Base-by-base conservation (phyloP, 768 basidiomycete genomes). In the Rhodotorula kratochvilovae region DNA sequence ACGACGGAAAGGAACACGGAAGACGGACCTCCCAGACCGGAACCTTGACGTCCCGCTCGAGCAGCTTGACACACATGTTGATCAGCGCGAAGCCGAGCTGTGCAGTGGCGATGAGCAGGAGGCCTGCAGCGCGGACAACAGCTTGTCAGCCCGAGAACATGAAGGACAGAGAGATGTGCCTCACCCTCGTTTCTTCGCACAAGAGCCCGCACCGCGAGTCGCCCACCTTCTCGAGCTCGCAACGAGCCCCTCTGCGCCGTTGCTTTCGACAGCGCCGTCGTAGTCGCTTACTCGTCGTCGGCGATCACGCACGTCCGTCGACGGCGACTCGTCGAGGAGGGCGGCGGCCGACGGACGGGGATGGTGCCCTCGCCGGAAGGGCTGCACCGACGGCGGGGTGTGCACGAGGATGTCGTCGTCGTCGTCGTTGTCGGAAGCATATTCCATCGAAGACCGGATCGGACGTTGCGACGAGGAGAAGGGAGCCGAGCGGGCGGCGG, bases 11-110 rank as follows among this genome's bases (percentile, higher is more conserved):
- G 25, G 23, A 19, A 29, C 15, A 36, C 15, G 29, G 42, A 13
- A 23, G n/a, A n/a, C 57, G 42, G 29, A n/a, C 42, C 58, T 42
- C 55, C 63, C 62, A 63, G 8, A 64, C 63, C 0, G 70, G 70
- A 7, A 71, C 50, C 0, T 25, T 2, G 17, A 57, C 61, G 2
- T 46, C 53, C 2, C 48, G 46, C 16, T 62, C 55, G 10, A 71
- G 50, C 8, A 71, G 60, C 55, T 62, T 70, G 50, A 72, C 66
- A 48, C 39, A 64, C 6, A 46, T n/a, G 62, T 72, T 75, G 57
- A 75, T 70, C 19, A 25, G 23, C 8, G 65, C 29, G 45, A 75
- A 72, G 62, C 59, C 67, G 0, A 62, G 39, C 36, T 75, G 74
- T 0, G 61, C 27, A 0, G 43, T 2, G 0, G 60, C 74, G 17